These are phyloP conservation scores for Petrea volubilis DNA, from an alignment of 257 asterid genomes.

Conservation along the genomic window DNA sequence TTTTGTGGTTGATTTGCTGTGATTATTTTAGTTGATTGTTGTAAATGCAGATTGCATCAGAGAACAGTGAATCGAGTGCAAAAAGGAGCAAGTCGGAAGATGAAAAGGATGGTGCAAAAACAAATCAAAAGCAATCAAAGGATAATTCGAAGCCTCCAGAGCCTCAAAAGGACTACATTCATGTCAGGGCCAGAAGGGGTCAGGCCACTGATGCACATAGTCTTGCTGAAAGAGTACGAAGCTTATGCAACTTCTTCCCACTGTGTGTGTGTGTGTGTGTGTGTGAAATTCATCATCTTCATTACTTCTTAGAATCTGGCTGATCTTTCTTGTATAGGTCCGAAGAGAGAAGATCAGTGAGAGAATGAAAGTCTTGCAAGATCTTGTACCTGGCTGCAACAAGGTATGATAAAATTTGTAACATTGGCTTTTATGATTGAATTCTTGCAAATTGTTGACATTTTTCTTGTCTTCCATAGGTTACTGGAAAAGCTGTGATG, in stretches of 20 bases:
- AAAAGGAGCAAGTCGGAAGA: conserved; percentile 60
- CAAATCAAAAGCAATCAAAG: conserved; percentile 30
- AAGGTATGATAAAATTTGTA: conserved; percentile 43
- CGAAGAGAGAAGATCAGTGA: conserved; percentile 91
- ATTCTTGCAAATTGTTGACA: conserved; percentile 12
- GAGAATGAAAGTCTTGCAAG: conserved; percentile 84
- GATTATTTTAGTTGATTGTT: neutral
- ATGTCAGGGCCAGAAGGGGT: conserved; percentile 95
- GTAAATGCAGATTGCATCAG: conserved; percentile 52
- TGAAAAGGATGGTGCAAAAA: conserved; percentile 29
- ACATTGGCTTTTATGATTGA: neutral
- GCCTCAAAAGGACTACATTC: conserved; percentile 84
- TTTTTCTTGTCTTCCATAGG: conserved; percentile 31
- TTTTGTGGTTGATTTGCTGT: no score
- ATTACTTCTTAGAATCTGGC: neutral
- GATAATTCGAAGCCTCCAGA: conserved; percentile 41
- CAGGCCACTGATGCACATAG: conserved; percentile 97
- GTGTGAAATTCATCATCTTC: neutral
- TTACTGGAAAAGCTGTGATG: conserved; percentile 98
- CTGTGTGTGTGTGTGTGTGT: no score
- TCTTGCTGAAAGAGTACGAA: conserved; percentile 86
- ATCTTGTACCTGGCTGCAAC: conserved; percentile 96
- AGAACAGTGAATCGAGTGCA: conserved; percentile 49
- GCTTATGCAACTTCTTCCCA: neutral
- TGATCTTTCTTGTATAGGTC: conserved; percentile 43